Base-by-base conservation (phyloP, 1,139 yeast genomes). In the Yamadazyma diospyri region DNA sequence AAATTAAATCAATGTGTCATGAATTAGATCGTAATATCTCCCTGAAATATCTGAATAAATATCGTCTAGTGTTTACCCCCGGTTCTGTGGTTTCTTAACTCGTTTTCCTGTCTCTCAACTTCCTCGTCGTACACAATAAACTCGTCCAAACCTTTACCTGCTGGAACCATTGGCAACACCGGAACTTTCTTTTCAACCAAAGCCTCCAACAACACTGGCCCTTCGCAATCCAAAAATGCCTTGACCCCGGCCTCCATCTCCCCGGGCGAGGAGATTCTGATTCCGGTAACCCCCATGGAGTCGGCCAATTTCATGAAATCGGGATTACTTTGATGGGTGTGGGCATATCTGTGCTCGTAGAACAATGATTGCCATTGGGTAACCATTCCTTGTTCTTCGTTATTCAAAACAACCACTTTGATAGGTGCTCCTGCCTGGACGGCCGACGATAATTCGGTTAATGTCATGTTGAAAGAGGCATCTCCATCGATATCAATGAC, bases 301-400 rank as follows among this genome's bases (percentile, higher is more conserved):
- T 92, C 96, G 17, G 97, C 95, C 39, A 92, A 72, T 60, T 84
- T 85, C 75, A 86, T 78, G 57, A 89, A 92, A 59, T 92, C 81
- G 35, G 98, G 98, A 64, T 89, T 89, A 45, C 76, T 60, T 66
- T 92, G 98, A 67, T 92, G 97, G 14, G 98, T 89, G 64, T 92
- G 97, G 8, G 97, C 75, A 60, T 86, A 92, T 66, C 98, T 81
- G 63, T 92, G 92, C 61, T 92, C 95, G 64, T 92, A 92, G 70
- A 92, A 92, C 44, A 92, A 71, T 12, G 96, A 84, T 69, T 92
- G 98, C 98, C 98, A 92, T 65, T 92, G 98, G 14, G 97, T 92
- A 38, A 92, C 98, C 98, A 92, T 92, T 57, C 98, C 98, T 70
- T 92, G 98, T 68, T 92, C 98, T 68, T 89, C 97, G 60, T 92